Conservation (phyloP, 768 basidiomycete species). For the Psilocybe sp. region DNA sequence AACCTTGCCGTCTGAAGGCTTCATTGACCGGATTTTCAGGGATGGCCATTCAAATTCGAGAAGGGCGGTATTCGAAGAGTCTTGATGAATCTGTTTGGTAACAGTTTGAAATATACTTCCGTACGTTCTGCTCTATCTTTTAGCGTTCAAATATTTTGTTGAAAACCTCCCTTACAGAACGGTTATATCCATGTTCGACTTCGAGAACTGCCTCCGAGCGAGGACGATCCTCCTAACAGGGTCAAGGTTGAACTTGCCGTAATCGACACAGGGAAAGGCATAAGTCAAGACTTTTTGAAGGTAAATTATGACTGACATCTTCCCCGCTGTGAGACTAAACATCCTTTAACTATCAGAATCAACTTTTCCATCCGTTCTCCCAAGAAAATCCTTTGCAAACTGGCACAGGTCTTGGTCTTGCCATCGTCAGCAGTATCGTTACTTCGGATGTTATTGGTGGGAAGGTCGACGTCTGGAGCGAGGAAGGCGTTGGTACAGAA, state of each 20-base stretch:
- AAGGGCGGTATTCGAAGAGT: constrained; percentile 90
- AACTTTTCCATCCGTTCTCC: constrained; percentile 95
- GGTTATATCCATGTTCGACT: constrained; percentile 87
- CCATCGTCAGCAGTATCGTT: constrained; percentile 92
- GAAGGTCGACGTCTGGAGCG: constrained; percentile 92
- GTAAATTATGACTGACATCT: constrained; percentile 27
- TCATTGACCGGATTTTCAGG: constrained; percentile 37
- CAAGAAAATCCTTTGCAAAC: constrained; percentile 94
- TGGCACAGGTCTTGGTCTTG: constrained; percentile 90
- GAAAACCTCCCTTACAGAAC: no score
- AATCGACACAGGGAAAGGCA: constrained; percentile 92
- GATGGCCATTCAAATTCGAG: constrained; percentile 86
- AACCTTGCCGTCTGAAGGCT: neutral
- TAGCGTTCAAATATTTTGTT: constrained; percentile 3
- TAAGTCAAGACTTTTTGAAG: constrained; percentile 90
- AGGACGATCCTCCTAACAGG: constrained; percentile 51
- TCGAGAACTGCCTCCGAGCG: constrained; percentile 62
- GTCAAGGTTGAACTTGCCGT: constrained; percentile 83
- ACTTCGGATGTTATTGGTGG: constrained; percentile 83
- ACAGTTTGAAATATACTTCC: constrained; percentile 88
- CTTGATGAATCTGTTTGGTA: constrained; percentile 93
- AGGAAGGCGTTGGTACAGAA: constrained; percentile 87
- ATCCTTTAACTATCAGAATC: constrained; percentile 51
- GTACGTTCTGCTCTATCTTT: constrained; percentile 35
- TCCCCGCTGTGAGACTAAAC: neutral